phyloP scores from a whole-genome alignment of 2,329 filamentous ascomycete genomes.

The Apiospora aurea region DNA sequence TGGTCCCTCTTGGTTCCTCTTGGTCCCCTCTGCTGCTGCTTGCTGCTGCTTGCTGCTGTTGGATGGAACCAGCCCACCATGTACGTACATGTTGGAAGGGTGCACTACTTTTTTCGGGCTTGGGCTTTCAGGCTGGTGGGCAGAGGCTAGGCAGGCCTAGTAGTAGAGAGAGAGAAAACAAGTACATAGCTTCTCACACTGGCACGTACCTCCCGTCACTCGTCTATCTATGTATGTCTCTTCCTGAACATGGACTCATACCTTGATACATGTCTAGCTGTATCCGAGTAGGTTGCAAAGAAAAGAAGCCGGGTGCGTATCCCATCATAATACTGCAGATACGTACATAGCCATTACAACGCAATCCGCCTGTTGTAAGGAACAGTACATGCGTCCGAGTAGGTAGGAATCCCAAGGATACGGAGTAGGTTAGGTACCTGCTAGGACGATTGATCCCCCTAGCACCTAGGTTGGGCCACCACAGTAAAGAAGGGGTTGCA shows the following conservation, averaged over 20 bases:
- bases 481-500: neutral
- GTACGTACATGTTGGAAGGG: neutral
- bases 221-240: neutral
- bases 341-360: too few relatives aligned
- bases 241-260: neutral
- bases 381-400: neutral
- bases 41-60: neutral
- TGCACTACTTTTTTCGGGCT: neutral
- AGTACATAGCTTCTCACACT: neutral
- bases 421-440: neutral
- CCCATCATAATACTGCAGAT: too few relatives aligned
- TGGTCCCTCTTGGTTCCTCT: neutral
- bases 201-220: neutral
- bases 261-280: neutral
- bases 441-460: constrained; percentile 12
- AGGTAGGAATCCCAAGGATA: neutral
- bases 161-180: neutral
- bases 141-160: neutral
- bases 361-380: neutral
- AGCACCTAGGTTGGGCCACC: constrained; percentile 6
- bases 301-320: neutral
- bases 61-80: neutral
- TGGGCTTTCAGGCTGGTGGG: neutral
- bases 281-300: constrained; percentile 11
- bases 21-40: neutral